Evolutionary conservation across 345 rosid genomes (phyloP), one percentile per base, ranked within the genome.

Genomic region (Murraya paniculata): DNA sequence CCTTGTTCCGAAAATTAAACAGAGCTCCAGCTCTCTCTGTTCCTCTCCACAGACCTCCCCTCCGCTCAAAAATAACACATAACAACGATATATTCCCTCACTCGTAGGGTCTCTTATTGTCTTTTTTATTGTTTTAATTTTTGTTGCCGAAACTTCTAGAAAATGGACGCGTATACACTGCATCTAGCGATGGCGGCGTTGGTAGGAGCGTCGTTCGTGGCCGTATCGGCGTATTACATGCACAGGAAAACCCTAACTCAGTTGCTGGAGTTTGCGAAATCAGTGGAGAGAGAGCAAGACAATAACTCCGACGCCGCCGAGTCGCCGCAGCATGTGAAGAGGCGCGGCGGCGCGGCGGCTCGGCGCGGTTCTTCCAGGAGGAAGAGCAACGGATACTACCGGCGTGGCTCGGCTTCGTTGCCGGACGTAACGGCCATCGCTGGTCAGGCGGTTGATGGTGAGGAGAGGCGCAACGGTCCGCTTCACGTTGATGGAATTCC

Each of bases 171-270:
- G 8, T 87, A 91, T 81, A 56, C 94, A 68, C 68, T 89, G 71
- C 98, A 94, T 79, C 88, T 97, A 22, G 98, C 98, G 81, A 89
- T 94, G 85, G 98, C 99, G 88, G 98, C 99, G 79, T 90, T 97
- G 30, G 90, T 97, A 1, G 98, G 99, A 83, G 98, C 98, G 56
- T 97, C 99, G 41, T 78, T 94, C 36, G 98, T 94, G 35, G 98
- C 98, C 1, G 97, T 94, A 9, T 97, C 98, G 36, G 98, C 98
- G 3, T 91, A 91, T 72, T 91, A 85, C 79, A 91, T 93, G 98
- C 98, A 97, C 83, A 86, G 96, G 69, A 97, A 94, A 89, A 95
- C 98, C 73, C 91, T 97, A 39, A 90, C 81, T 78, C 97, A 93
- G 87, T 80, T 97, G 36, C 93, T 97, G 45, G 99, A 97, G 87